Conservation (phyloP, 192 early-diverging fungal species). For the Backusella macrospora region DNA sequence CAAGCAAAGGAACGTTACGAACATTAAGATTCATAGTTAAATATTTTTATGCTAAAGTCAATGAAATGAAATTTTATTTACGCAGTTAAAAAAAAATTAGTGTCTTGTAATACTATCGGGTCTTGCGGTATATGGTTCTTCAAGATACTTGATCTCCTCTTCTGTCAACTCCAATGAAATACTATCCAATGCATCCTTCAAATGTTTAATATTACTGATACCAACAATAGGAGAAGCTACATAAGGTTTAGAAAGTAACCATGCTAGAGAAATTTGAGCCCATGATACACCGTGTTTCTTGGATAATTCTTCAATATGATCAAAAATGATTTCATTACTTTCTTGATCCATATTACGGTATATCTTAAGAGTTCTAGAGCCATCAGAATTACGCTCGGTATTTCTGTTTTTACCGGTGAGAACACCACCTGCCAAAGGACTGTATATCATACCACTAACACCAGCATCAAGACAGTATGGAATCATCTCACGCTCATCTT, state of each 20-base stretch:
- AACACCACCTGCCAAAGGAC: conserved; percentile 35
- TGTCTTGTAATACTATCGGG: no score
- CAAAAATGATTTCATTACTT: conserved; percentile 24
- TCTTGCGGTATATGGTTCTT: conserved; percentile 23
- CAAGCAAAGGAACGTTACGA: no score
- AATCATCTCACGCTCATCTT: conserved; percentile 47
- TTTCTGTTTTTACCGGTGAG: conserved; percentile 30
- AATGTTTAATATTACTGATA: conserved; percentile 25
- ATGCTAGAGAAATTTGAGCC: conserved; percentile 32
- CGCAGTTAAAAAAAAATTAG: no score
- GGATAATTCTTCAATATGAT: conserved; percentile 30
- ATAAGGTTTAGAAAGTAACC: conserved; percentile 24
- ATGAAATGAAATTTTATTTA: no score
- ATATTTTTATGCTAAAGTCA: no score
- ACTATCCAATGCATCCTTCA: conserved; percentile 26
- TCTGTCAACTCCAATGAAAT: conserved; percentile 23
- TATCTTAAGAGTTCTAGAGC: not conserved
- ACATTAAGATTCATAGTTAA: no score
- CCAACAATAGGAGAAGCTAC: conserved; percentile 32
- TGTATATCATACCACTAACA: conserved; percentile 32
- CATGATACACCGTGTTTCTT: conserved; percentile 23
- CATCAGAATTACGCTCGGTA: not conserved
- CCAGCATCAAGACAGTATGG: conserved; percentile 40
- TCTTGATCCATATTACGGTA: not conserved
- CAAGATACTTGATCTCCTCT: conserved; percentile 30